These are phyloP conservation scores for Closterium sp. DNA, from an alignment of 139 green algal genomes.

Conservation along the genomic window DNA sequence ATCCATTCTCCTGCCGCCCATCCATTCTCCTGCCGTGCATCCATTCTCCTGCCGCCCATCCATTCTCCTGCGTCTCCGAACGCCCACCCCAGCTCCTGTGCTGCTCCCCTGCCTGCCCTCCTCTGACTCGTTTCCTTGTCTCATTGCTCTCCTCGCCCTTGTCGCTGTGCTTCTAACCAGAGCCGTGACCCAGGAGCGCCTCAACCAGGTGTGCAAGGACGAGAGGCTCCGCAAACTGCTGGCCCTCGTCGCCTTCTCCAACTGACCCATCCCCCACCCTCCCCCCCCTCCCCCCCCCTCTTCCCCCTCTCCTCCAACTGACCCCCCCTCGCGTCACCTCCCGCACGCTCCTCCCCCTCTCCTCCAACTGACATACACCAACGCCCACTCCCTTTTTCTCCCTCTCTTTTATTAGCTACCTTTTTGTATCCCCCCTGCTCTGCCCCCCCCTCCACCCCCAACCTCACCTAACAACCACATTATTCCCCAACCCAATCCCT, in stretches of 20 bases:
- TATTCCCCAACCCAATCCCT: neutral
- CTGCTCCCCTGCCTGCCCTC: no score
- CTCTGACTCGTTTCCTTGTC: neutral
- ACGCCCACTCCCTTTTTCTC: neutral
- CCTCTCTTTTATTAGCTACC: neutral
- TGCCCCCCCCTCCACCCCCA: neutral
- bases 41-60: no score
- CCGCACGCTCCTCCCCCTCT: neutral
- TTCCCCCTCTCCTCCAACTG: neutral
- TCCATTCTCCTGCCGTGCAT: no score
- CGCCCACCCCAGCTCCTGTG: neutral
- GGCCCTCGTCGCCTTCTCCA: neutral
- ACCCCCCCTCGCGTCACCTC: no score
- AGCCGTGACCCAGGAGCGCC: neutral
- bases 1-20: no score
- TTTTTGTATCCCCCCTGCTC: neutral
- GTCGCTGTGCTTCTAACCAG: neutral
- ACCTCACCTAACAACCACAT: neutral
- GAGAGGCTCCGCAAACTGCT: neutral
- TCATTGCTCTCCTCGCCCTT: neutral
- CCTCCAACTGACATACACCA: neutral
- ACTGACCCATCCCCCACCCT: neutral
- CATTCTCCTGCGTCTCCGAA: neutral
- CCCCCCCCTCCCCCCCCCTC: no score
- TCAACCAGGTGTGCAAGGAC: conserved; percentile 8